Evolutionary conservation across 2,329 filamentous ascomycete genomes (phyloP), one percentile per base, ranked within the genome.

Genomic region (Sodiomyces alkalinus): DNA sequence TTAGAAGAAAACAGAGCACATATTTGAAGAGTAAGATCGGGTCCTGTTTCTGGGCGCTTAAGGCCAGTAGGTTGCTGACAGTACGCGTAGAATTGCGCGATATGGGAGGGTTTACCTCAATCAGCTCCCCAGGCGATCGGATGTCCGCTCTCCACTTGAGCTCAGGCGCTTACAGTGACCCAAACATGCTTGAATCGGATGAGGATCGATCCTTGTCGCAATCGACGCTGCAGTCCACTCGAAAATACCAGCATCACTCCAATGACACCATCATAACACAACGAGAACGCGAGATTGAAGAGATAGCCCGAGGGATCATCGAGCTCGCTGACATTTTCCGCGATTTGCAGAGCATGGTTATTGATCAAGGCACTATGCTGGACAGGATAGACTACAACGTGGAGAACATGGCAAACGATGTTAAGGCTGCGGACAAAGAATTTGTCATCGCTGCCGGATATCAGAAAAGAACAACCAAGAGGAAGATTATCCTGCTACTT

Each of bases 311-410:
- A 49, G 87, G 90, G 33, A 96, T 98, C 52, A 96, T 98, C 45
- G 87, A 96, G 48, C 62, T 98, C 6, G 82, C 87, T 4, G 90
- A 94, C 49, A 82, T 98, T 28, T 98, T 98, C 60, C 82, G 92
- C 36, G 90, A 98, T 45, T 61, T 98, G 17, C 90, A 98, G 53
- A 77, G 67, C 26, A 96, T 98, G 86, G 83, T 92, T 41, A 86
- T 92, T 39, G 80, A 90, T 47, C 80, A 90, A 51, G 83, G 83
- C 29, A 90, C 82, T 10, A 80, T 92, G 68, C 65, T 93, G 14
- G 86, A 92, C 52, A 77, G 90, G 45, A 92, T 92, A 43, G 92
- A 98, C 53, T 98, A 94, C 58, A 98, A 98, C 44, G 85, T 98
- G 29, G 90, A 98, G 56, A 70, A 78, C 35, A 94, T 96, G 80